Evolutionary conservation across 768 basidiomycete genomes (phyloP), one percentile per base, ranked within the genome.

Genomic region (Termitomyces sp.): DNA sequence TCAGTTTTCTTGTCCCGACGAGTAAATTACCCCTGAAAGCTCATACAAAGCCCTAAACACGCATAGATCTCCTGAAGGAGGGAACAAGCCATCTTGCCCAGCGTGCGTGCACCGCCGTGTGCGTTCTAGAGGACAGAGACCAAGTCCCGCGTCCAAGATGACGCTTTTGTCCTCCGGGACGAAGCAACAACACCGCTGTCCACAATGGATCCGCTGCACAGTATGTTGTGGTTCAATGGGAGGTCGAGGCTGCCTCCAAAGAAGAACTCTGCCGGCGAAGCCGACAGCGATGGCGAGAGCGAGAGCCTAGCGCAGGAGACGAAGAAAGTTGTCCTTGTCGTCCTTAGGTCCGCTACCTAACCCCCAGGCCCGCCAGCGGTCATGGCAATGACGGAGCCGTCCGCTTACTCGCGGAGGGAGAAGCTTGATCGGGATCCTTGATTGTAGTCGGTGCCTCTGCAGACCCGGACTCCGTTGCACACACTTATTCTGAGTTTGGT

Each of bases 31-130:
- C 24, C 11, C 35, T 50, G 28, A 26, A 52, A 1, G 32, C 13
- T 52, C 28, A 46, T n/a, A 9, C 1, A 20, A 68, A 96, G 94
- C 89, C 8, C 79, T 97, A 28, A 95, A 94, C 66, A 95, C 94
- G 0, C 80, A 96, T 2, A n/a, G 94, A 97, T 67, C 74, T 95
- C 2, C 81, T 96, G 66, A 97, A 97, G 81, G 96, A 96, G 68
- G 94, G 94, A 1, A 85, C 86, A 0, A 88, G 79, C 28, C 73
- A 82, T 0, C 79, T 93, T 11, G 92, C 94, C 0, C 84, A 90
- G 66, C 85, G 87, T 28, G 94, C 94, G 2, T 88, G 94, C 24
- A 79, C 87, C 0, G 94, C 94, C 13, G 93, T 93, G 11, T 86
- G 94, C 24, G 86, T 93, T 53, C 80, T 97, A 43, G 94, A 97